Evolutionary conservation across 192 early-diverging fungal species (phyloP).

Genomic region (Backusella australiensis): DNA sequence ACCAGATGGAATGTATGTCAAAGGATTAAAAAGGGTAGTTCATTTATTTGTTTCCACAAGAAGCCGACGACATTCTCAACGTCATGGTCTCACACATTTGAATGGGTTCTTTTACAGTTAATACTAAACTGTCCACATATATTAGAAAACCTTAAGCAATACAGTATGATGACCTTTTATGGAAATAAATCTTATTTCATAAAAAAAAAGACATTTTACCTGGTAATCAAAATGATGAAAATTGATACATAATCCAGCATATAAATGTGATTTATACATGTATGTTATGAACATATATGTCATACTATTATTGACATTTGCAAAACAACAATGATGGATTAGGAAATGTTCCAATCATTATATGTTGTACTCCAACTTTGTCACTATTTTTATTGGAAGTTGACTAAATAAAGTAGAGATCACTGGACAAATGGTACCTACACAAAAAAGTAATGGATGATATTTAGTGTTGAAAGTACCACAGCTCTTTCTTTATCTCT

Average conservation of each 20-base stretch:
- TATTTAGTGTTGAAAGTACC: not conserved
- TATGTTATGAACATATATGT: not conserved
- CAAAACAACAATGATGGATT: not conserved
- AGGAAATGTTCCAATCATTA: not conserved
- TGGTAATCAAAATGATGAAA: not conserved
- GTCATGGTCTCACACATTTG: conserved; percentile 4
- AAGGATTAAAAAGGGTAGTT: not conserved
- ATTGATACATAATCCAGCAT: not conserved
- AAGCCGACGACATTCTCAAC: not conserved
- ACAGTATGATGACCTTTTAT: not conserved
- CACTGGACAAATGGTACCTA: not conserved
- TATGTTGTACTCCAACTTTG: not conserved
- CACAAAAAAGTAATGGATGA: not conserved
- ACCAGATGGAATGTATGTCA: not conserved
- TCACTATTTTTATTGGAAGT: not conserved
- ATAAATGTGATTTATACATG: not conserved
- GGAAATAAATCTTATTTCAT: not conserved
- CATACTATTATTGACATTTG: not conserved
- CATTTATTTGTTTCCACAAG: not conserved
- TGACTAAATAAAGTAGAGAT: not conserved
- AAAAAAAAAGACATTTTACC: not conserved
- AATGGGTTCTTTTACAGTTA: not conserved
- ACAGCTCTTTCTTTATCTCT: not conserved
- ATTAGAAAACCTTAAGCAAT: not conserved
- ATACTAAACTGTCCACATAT: not conserved